Conservation (phyloP, 2,329 filamentous ascomycete species). For the Aspergillus arachidicola region DNA sequence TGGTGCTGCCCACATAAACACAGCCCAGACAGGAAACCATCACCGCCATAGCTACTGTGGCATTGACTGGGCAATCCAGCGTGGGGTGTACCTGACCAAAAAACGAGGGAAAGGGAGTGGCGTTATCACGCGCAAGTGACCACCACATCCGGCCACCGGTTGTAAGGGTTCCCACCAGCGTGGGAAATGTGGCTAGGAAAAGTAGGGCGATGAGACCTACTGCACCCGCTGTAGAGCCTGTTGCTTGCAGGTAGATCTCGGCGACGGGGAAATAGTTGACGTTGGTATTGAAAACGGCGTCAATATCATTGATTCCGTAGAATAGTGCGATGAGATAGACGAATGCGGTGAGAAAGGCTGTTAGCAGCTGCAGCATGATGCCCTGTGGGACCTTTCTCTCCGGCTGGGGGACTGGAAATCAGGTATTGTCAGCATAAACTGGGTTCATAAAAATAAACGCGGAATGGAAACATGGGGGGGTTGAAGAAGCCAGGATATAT, state of each 20-base stretch:
- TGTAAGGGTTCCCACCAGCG: constrained; percentile 57
- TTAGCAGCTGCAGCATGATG: constrained; percentile 48
- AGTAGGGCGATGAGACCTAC: constrained; percentile 57
- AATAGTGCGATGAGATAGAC: constrained; percentile 52
- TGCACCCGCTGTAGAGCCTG: constrained; percentile 54
- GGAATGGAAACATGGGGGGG: neutral
- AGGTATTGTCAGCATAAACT: neutral
- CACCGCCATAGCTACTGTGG: constrained; percentile 54
- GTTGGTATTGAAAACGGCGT: constrained; percentile 54
- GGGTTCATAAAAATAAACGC: neutral
- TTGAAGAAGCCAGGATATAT: neutral
- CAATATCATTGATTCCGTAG: constrained; percentile 44
- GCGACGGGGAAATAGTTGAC: constrained; percentile 61
- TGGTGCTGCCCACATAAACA: constrained; percentile 66
- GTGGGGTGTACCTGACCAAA: constrained; percentile 51
- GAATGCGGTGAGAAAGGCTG: constrained; percentile 47
- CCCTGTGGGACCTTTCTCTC: constrained; percentile 47
- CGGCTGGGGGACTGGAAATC: constrained; percentile 26
- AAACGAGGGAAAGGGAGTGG: constrained; percentile 55
- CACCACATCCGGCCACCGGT: constrained; percentile 62
- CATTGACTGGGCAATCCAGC: constrained; percentile 58
- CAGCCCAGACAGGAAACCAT: constrained; percentile 60
- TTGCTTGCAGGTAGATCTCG: constrained; percentile 66
- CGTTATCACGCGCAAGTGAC: constrained; percentile 61
- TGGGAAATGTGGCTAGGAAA: constrained; percentile 56